Evolutionary conservation across 2,329 filamentous ascomycete genomes (phyloP).

Genomic region (Diaporthe ampelina): DNA sequence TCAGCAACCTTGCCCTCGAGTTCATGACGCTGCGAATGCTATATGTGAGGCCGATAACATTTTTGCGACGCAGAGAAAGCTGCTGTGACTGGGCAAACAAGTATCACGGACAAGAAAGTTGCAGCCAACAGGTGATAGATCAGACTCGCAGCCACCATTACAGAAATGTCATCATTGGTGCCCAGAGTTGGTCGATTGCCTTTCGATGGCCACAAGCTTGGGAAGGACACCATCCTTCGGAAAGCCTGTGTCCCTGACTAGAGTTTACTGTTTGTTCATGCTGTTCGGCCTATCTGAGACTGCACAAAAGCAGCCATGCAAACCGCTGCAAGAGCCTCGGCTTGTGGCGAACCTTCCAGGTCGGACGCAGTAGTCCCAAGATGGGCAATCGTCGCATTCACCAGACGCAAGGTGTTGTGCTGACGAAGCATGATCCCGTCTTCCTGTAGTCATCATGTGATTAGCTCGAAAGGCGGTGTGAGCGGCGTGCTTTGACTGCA

Average conservation of each 20-base stretch:
- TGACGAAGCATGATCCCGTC: neutral
- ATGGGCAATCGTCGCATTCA: neutral
- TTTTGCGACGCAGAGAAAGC: neutral
- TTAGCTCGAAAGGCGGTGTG: conserved; percentile 36
- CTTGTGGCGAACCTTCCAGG: neutral
- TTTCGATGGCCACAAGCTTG: neutral
- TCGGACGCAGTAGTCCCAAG: conserved; percentile 7
- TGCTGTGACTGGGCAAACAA: neutral
- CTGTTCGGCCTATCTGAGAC: neutral
- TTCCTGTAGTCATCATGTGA: conserved; percentile 8
- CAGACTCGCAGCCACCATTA: neutral
- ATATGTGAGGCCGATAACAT: neutral
- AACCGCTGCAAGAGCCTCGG: neutral
- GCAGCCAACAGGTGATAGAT: conserved; percentile 4
- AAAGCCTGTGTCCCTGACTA: neutral
- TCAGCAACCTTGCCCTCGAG: neutral
- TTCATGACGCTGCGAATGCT: neutral
- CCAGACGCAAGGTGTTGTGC: conserved; percentile 1
- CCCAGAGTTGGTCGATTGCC: neutral
- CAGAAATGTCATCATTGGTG: neutral
- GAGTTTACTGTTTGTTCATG: neutral
- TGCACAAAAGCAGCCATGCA: neutral
- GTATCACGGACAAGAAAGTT: neutral
- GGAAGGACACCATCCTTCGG: neutral
- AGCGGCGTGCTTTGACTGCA: neutral